Percentiles rank a stretch among this genome's conserved stretches.
These are phyloP conservation scores for Penicillium canescens DNA, from an alignment of 495 filamentous ascomycete species.

Conservation along the genomic window DNA sequence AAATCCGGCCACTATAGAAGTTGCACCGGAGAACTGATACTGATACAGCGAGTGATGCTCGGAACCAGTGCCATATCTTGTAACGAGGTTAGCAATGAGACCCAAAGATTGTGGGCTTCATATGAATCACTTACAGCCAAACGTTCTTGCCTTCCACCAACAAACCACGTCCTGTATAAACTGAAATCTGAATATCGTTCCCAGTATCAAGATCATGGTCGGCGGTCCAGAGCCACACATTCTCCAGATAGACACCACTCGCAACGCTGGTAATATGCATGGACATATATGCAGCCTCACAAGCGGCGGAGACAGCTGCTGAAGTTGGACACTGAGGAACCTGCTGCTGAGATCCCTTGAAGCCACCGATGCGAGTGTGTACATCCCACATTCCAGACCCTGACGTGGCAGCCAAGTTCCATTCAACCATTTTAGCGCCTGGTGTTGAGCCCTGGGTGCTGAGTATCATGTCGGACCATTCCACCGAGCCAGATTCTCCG, in stretches of 20 bases:
- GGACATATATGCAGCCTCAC: constrained; percentile 65
- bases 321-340: constrained; percentile 50
- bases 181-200: constrained; percentile 57
- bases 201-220: constrained; percentile 73
- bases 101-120: background rate
- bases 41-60: constrained; percentile 82
- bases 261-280: constrained; percentile 64
- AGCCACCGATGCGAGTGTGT: constrained; percentile 57
- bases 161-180: constrained; percentile 70
- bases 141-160: constrained; percentile 56
- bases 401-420: constrained; percentile 58
- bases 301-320: constrained; percentile 38
- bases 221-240: constrained; percentile 69
- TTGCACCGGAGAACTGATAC: constrained; percentile 72
- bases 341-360: constrained; percentile 51
- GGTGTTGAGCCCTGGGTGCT: constrained; percentile 57
- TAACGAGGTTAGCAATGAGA: constrained; percentile 11
- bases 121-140: constrained; percentile 51
- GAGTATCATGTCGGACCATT: constrained; percentile 62
- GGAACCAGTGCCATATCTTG: constrained; percentile 62
- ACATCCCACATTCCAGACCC: constrained; percentile 61
- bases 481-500: constrained; percentile 53
- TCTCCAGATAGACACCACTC: constrained; percentile 59
- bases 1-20: constrained; percentile 70
- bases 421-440: constrained; percentile 74